A percentile compares a stretch with the other conserved stretches of the same genome.
These are phyloP conservation scores for Ophiocordyceps sinensis DNA, from an alignment of 2,329 filamentous ascomycete genomes.

Conservation along the genomic window DNA sequence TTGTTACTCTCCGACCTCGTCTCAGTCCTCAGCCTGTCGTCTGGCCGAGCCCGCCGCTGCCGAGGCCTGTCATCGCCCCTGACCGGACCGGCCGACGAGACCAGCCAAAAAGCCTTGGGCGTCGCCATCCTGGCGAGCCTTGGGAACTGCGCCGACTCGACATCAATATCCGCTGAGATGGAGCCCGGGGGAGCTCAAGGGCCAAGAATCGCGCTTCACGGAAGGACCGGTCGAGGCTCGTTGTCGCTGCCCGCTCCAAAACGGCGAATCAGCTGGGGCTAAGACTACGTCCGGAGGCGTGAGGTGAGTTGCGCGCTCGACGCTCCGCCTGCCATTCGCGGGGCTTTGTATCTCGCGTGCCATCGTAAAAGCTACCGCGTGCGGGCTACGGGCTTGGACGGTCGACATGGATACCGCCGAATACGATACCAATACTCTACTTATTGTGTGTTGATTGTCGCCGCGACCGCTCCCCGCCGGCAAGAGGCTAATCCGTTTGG, in stretches of 20 bases:
- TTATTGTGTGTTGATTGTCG: slow-evolving; percentile 31
- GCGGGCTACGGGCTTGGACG: slow-evolving; percentile 6
- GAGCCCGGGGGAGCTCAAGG: slow-evolving; percentile 14
- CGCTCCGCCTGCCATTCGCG: slow-evolving; percentile 1
- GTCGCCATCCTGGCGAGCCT: slow-evolving; percentile 1
- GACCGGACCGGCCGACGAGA: background rate
- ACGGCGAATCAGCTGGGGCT: background rate
- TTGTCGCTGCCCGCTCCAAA: slow-evolving; percentile 2
- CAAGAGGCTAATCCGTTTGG: slow-evolving; percentile 4
- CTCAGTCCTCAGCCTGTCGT: background rate
- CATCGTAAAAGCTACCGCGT: slow-evolving; percentile 1
- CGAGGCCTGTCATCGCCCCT: background rate
- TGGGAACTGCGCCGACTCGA: slow-evolving; percentile 5
- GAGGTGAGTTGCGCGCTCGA: background rate
- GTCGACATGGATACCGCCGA: slow-evolving; percentile 49
- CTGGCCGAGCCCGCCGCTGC: background rate
- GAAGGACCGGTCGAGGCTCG: slow-evolving; percentile 6
- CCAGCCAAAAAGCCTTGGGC: background rate
- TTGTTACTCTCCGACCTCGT: background rate
- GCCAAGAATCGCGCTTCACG: slow-evolving; percentile 2
- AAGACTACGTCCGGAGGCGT: background rate
- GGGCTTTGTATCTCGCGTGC: background rate
- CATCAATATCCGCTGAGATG: slow-evolving; percentile 22
- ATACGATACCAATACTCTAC: slow-evolving; percentile 46
- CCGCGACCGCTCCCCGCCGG: background rate